These are phyloP conservation scores for Epichloe brachyelytri DNA, from an alignment of 2,329 filamentous ascomycete species.

Conservation along the genomic window DNA sequence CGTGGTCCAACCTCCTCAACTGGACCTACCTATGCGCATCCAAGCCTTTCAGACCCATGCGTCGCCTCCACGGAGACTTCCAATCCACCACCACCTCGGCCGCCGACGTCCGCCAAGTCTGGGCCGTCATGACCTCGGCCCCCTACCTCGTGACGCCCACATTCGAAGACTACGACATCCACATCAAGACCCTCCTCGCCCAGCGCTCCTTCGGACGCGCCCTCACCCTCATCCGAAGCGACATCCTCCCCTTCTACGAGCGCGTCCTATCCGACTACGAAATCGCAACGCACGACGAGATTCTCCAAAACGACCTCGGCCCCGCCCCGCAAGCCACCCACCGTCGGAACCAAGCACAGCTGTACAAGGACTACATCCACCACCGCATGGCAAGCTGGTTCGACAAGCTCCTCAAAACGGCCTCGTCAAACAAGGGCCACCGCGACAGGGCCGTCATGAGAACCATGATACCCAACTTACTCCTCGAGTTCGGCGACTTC, in stretches of 20 bases:
- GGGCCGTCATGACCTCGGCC: conserved; percentile 43
- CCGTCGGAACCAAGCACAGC: conserved; percentile 16
- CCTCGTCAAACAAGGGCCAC: conserved; percentile 11
- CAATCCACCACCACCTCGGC: conserved; percentile 21
- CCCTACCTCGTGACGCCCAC: conserved; percentile 44
- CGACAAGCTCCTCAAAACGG: conserved; percentile 13
- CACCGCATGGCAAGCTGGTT: conserved; percentile 18
- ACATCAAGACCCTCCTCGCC: conserved; percentile 26
- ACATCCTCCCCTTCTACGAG: conserved; percentile 27
- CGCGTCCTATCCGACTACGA: conserved; percentile 13
- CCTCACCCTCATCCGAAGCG: conserved; percentile 24
- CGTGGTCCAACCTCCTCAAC: conserved; percentile 56
- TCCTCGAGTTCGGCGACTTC: conserved; percentile 23
- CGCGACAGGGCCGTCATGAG: conserved; percentile 12
- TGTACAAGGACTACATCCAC: conserved; percentile 20
- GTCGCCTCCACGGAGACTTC: conserved; percentile 19
- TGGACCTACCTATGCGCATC: conserved; percentile 49
- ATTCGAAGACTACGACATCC: conserved; percentile 40
- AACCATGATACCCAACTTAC: conserved; percentile 17
- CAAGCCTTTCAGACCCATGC: conserved; percentile 24
- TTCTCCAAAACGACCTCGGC: conserved; percentile 16
- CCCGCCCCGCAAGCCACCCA: conserved; percentile 8
- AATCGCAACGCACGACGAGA: conserved; percentile 19
- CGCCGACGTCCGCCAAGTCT: conserved; percentile 39
- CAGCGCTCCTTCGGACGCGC: conserved; percentile 17